Evolutionary conservation across 306 rosid species (phyloP).

Genomic region (Sesbania bispinosa): DNA sequence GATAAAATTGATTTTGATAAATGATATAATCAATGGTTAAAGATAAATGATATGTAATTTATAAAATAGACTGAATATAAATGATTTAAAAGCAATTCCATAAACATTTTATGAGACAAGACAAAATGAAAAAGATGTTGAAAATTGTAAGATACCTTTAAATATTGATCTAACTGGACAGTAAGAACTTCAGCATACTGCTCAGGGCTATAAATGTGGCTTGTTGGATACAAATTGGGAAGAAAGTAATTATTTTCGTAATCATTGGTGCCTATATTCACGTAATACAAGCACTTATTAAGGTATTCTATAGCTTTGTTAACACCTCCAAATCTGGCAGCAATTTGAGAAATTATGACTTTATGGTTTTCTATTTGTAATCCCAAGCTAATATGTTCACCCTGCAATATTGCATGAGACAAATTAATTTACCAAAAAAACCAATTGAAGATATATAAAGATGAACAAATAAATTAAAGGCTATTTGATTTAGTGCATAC

Average conservation of each 20-base stretch:
- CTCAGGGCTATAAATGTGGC: constrained; percentile 1
- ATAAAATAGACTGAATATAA: too few relatives aligned
- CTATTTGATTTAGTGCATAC: too few relatives aligned
- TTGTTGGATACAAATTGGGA: constrained; percentile 29
- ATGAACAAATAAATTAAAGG: too few relatives aligned
- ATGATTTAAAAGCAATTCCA: too few relatives aligned
- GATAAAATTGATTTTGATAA: too few relatives aligned
- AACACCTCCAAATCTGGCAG: not conserved
- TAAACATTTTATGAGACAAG: too few relatives aligned
- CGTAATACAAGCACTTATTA: constrained; percentile 41
- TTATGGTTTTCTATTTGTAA: constrained; percentile 31
- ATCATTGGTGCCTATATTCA: constrained; percentile 50
- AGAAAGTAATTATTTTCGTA: constrained; percentile 47
- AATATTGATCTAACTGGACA: not conserved
- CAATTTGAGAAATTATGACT: not conserved
- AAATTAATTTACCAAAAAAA: too few relatives aligned
- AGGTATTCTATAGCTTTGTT: not conserved
- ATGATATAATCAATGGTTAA: too few relatives aligned
- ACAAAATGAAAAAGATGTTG: too few relatives aligned
- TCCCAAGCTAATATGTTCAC: constrained; percentile 18
- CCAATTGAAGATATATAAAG: too few relatives aligned
- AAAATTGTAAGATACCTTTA: constrained; percentile 30
- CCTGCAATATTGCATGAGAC: too few relatives aligned
- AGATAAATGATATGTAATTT: too few relatives aligned
- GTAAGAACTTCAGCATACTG: constrained; percentile 36